These are phyloP conservation scores for Setaria italica DNA, from an alignment of 202 grass and related monocot genomes.

Conservation along the genomic window DNA sequence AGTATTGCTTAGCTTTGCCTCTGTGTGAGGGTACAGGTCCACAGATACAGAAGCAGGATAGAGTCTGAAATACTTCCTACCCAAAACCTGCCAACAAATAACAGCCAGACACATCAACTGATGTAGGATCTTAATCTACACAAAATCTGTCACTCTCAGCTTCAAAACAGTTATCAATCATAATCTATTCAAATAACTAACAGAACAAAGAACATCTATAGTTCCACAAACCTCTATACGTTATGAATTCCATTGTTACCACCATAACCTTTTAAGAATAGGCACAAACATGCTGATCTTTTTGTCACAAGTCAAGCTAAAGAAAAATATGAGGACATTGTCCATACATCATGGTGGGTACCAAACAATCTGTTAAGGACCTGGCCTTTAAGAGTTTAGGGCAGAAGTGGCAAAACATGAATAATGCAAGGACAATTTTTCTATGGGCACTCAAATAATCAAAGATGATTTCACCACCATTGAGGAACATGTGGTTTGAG, in stretches of 20 bases:
- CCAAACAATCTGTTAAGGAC: background rate
- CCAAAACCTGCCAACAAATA: slow-evolving; percentile 77
- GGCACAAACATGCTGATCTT: background rate
- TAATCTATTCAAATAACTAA: slow-evolving; percentile 8
- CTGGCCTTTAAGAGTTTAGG: background rate
- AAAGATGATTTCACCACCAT: background rate
- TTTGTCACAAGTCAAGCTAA: background rate
- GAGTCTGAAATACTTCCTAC: slow-evolving; percentile 95
- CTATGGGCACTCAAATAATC: background rate
- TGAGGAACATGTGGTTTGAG: slow-evolving; percentile 8
- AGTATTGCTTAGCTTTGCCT: slow-evolving; percentile 80
- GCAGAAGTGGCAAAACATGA: background rate
- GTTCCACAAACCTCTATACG: background rate
- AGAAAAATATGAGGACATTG: background rate
- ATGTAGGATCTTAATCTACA: slow-evolving; percentile 9
- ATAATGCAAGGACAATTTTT: slow-evolving; percentile 11
- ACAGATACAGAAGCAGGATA: slow-evolving; percentile 67
- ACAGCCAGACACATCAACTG: slow-evolving; percentile 20
- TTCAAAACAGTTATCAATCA: background rate
- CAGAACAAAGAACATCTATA: background rate
- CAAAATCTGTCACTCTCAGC: background rate
- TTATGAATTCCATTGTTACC: slow-evolving; percentile 23
- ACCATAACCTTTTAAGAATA: background rate
- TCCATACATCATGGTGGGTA: background rate
- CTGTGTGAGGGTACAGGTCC: slow-evolving; percentile 70